Evolutionary conservation across 2,329 filamentous ascomycete species (phyloP).

Genomic region (Verticillium zaregamsianum): DNA sequence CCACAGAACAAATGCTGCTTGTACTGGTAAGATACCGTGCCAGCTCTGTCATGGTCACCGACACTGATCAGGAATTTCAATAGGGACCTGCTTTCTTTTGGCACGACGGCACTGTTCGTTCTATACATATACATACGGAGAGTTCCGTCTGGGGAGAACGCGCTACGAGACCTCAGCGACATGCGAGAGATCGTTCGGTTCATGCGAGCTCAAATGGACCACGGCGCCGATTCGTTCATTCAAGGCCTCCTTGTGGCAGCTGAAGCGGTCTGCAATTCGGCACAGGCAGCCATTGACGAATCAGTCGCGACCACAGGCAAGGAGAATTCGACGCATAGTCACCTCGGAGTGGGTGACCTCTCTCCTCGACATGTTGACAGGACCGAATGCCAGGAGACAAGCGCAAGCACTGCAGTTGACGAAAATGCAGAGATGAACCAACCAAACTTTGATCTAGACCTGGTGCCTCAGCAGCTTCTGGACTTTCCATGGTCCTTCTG

Average conservation of each 20-base stretch:
- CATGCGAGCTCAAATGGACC: neutral
- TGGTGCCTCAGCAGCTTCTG: neutral
- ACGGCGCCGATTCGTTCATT: neutral
- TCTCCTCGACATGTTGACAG: neutral
- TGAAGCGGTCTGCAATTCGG: neutral
- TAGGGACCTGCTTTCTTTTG: neutral
- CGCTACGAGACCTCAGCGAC: neutral
- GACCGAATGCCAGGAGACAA: neutral
- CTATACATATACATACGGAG: neutral
- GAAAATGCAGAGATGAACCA: neutral
- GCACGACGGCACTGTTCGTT: neutral
- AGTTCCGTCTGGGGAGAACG: neutral
- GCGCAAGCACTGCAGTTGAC: neutral
- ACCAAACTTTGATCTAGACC: neutral
- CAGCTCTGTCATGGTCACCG: neutral
- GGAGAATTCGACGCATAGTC: neutral
- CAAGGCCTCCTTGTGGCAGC: neutral
- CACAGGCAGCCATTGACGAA: neutral
- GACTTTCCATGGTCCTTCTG: neutral
- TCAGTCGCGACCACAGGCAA: neutral
- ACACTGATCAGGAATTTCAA: neutral
- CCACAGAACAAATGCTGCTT: neutral
- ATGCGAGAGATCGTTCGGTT: neutral
- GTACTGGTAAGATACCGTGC: neutral
- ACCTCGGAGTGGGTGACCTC: neutral